Percentiles rank a stretch among this genome's conserved stretches.
phyloP scores from a whole-genome alignment of 805 yeast genomes.

The Torulaspora microellipsoides region DNA sequence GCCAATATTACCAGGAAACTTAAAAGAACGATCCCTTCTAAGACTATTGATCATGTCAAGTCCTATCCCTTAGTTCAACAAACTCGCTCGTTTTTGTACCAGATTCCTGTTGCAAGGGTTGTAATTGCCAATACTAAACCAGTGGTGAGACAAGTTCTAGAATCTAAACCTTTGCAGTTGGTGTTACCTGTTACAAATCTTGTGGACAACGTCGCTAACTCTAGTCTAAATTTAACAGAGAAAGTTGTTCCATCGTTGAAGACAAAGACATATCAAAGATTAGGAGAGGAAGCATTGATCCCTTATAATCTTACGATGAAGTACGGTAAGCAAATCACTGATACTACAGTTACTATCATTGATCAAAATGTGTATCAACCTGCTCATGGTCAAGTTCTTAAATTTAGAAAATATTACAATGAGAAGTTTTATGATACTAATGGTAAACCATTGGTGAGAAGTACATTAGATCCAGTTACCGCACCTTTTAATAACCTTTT shows the following conservation, averaged over 20 bases:
- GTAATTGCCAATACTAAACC: constrained; percentile 35
- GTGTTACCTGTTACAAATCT: constrained; percentile 43
- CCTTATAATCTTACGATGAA: constrained; percentile 49
- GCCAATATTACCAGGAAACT: background rate
- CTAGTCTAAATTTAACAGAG: constrained; percentile 55
- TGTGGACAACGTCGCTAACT: constrained; percentile 53
- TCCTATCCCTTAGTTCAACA: constrained; percentile 47
- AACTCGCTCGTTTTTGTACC: constrained; percentile 34
- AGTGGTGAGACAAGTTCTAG: constrained; percentile 24
- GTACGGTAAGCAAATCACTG: constrained; percentile 35
- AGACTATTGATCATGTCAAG: constrained; percentile 40
- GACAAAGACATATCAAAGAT: constrained; percentile 46
- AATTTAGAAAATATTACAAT: constrained; percentile 48
- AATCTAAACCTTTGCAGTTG: constrained; percentile 32
- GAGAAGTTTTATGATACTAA: constrained; percentile 49
- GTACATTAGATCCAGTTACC: constrained; percentile 58
- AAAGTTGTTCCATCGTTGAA: constrained; percentile 53
- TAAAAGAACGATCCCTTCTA: constrained; percentile 17
- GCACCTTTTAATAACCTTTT: constrained; percentile 56
- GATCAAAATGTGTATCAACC: constrained; percentile 43
- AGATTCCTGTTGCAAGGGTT: constrained; percentile 38
- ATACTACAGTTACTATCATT: constrained; percentile 30
- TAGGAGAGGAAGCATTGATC: constrained; percentile 44
- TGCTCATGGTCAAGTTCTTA: constrained; percentile 43
- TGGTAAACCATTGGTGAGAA: constrained; percentile 59